Evolutionary conservation across 345 rosid genomes (phyloP), one percentile per base, ranked within the genome.

Genomic region (Physaria fendleri): DNA sequence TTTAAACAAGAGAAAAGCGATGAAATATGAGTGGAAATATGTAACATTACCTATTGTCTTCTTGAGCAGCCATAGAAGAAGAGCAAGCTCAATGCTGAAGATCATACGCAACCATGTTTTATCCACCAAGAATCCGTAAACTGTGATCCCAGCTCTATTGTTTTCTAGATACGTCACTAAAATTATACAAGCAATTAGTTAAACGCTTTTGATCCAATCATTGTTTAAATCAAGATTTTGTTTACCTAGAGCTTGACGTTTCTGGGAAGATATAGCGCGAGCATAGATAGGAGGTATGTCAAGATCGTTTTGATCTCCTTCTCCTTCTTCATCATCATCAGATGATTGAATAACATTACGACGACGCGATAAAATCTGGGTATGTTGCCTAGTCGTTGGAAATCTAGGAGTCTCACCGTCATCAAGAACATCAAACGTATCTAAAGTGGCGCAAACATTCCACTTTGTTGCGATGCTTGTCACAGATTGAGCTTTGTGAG

Each of bases 11-110:
- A 41, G 32, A 41, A 13, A 20, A 38, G 12, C 5, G 23, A 40
- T 58, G 53, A 58, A 33, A 47, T 56, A 44, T 35, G 23, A 25
- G 42, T 8, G 17, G 22, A 48, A 44, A 55, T 2, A 30, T 20
- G 2, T 21, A 20, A 20, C 16, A 41, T 40, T 77, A 68, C 94
- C 82, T 13, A 88, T 71, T 5, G 86, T 83, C 77, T 82, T 90
- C 75, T 90, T 90, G 64, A 90, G 94, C 46, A 90, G 56, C 97
- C 97, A 90, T 49, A 90, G 87, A 24, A 83, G 75, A 30, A 90
- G 82, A 57, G 93, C 90, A 42, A 90, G 75, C 58, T 90, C 85
- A 18, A 90, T 65, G 22, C 82, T 91, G 43, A 85, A 87, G 64
- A 90, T 80, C 57, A 91, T 76, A 63, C 87, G 97, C 30, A 90